These are phyloP conservation scores for Leishmania guyanensis DNA, from an alignment of 208 protist genomes.

Conservation along the genomic window DNA sequence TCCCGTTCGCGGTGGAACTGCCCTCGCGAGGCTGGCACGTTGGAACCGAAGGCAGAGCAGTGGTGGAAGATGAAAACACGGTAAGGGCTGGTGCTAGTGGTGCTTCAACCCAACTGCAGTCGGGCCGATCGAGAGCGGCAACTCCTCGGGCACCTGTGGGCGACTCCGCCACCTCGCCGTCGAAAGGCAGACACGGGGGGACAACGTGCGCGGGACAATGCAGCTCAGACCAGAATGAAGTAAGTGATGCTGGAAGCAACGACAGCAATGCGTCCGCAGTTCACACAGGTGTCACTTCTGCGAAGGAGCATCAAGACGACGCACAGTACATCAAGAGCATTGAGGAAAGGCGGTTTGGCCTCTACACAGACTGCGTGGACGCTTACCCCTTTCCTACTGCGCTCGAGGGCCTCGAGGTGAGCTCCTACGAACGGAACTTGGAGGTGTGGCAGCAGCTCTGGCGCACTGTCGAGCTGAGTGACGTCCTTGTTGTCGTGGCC, in stretches of 20 bases:
- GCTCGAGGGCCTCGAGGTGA: slow-evolving; percentile 56
- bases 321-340: slow-evolving; percentile 33
- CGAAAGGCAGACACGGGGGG: neutral
- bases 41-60: neutral
- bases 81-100: neutral
- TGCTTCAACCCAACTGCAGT: neutral
- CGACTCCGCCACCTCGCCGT: neutral
- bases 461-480: slow-evolving; percentile 95
- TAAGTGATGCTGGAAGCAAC: neutral
- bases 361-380: slow-evolving; percentile 58
- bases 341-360: slow-evolving; percentile 52
- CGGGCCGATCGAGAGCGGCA: neutral
- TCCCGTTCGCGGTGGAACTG: slow-evolving; percentile 78
- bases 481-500: slow-evolving; percentile 94
- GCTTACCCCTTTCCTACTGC: slow-evolving; percentile 29
- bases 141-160: neutral
- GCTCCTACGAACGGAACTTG: slow-evolving; percentile 96
- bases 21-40: slow-evolving; percentile 73
- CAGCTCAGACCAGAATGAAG: neutral
- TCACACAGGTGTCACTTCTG: neutral
- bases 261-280: neutral
- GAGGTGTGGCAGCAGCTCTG: slow-evolving; percentile 99
- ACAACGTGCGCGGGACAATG: neutral
- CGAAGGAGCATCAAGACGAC: neutral
- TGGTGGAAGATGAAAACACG: slow-evolving; percentile 14